phyloP scores from a whole-genome alignment of 2,329 filamentous ascomycete species.

The Microsporum ferrugineum region DNA sequence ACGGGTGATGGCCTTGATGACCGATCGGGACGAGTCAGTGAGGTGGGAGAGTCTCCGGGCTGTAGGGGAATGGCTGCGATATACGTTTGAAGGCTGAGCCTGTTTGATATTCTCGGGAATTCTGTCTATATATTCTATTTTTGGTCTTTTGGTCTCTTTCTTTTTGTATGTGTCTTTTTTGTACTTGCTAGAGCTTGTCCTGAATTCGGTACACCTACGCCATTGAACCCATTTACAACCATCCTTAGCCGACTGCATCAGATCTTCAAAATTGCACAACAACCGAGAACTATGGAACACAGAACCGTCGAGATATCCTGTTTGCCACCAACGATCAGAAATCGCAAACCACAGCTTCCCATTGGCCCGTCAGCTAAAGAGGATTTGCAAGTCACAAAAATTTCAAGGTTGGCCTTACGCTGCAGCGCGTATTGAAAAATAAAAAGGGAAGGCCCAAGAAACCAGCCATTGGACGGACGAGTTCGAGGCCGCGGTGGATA shows the following conservation, averaged over 20 bases:
- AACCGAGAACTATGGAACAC: not conserved
- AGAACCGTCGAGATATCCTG: not conserved
- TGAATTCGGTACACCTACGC: not conserved
- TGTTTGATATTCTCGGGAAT: not conserved
- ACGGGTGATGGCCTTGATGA: conserved; percentile 88
- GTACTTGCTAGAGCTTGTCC: not conserved
- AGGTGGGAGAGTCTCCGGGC: conserved; percentile 87
- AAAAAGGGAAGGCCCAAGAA: not conserved
- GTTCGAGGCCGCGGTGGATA: not conserved
- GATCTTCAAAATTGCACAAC: not conserved
- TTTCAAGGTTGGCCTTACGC: not conserved
- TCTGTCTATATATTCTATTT: not conserved
- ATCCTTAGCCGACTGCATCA: not conserved
- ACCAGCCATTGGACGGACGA: not conserved
- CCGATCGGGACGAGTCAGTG: conserved; percentile 73
- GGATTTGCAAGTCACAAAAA: not conserved
- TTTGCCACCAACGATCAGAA: not conserved
- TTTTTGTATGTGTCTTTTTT: not conserved
- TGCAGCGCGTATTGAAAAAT: not conserved
- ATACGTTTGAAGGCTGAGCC: conserved; percentile 46
- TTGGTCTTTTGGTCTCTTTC: not conserved
- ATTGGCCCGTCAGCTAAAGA: not conserved
- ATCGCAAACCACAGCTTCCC: not conserved
- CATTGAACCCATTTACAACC: not conserved
- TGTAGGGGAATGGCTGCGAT: conserved; percentile 65